Evolutionary conservation across 179 eudicot genomes (phyloP), one percentile per base, ranked within the genome.

Genomic region (Spinacia oleracea): DNA sequence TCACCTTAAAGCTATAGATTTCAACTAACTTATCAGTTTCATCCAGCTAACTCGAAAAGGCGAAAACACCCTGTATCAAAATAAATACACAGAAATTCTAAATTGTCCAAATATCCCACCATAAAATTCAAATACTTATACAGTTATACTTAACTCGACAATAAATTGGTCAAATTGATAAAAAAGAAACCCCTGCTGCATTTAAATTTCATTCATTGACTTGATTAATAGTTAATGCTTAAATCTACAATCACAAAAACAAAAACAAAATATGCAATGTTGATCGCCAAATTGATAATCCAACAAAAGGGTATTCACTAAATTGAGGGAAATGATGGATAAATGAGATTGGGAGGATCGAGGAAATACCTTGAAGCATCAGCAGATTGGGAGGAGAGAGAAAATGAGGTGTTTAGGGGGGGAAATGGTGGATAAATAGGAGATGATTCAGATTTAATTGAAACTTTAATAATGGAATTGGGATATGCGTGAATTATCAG

Each of bases 291-390:
- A 6, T 43, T 15, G 9, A 27, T 16, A 48, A 31, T 4, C 9
- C 21, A 60, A 4, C 18, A 69, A 38, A 40, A 56, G 31, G 46
- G 56, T 3, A 59, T 35, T 53, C 0, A 29, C 45, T 20, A 58
- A 0, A 56, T 48, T 2, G 23, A 38, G 60, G 11, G 34, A 11
- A 14, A 4, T 11, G 29, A 58, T 29, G 35, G n/a, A 14, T 45
- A 14, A 2, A 48, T 23, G 9, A 38, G 23, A 34, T 18, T 34
- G 25, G 10, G 25, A 9, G 46, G 31, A 65, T 31, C 23, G 0
- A 62, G 66, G 74, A 70, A 12, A 9, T 46, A 82, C 85, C 85
- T 83, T 62, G 40, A 70, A 75, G n/a, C 51, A 63, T 35, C 56
- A 82, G 69, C 77, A 21, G 62, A 58, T 31, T 34, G 1, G 59